phyloP scores from a whole-genome alignment of 352 stramenopile species.

The Phytopythium mirpurense region DNA sequence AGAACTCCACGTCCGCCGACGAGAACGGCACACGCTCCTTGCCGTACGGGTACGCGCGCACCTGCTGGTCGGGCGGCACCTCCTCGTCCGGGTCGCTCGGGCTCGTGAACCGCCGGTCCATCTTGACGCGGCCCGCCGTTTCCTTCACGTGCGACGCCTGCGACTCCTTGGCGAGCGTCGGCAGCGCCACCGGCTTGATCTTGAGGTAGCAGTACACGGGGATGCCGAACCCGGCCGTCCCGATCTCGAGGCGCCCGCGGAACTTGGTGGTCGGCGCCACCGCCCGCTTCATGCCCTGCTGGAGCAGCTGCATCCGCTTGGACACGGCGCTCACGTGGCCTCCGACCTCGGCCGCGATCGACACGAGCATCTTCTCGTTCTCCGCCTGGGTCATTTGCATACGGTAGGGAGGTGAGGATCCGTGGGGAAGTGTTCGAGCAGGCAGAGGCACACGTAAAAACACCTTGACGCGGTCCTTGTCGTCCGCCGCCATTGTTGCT shows the following conservation, averaged over 20 bases:
- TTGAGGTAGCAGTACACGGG: constrained; percentile 79
- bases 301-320: constrained; percentile 67
- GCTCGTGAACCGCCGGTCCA: constrained; percentile 67
- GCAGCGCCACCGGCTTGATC: constrained; percentile 63
- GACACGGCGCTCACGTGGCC: constrained; percentile 65
- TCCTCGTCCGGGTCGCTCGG: constrained; percentile 69
- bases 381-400: constrained; percentile 22
- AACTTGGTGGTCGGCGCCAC: constrained; percentile 76
- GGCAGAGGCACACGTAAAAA: not conserved
- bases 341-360: constrained; percentile 60
- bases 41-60: constrained; percentile 81
- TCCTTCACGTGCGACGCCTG: constrained; percentile 59
- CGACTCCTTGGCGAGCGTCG: constrained; percentile 71
- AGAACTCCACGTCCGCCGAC: constrained; percentile 70
- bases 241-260: constrained; percentile 66
- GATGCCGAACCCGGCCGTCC: constrained; percentile 42
- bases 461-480: constrained; percentile 28
- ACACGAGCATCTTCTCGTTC: constrained; percentile 86
- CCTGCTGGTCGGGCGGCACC: constrained; percentile 56
- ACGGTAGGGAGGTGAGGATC: not conserved
- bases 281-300: constrained; percentile 74
- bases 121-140: constrained; percentile 49
- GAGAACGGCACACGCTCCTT: constrained; percentile 78
- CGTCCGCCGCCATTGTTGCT: constrained; percentile 9
- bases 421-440: not conserved